Base-by-base conservation (phyloP, 805 yeast genomes). In the Metschnikowia aberdeeniae region DNA sequence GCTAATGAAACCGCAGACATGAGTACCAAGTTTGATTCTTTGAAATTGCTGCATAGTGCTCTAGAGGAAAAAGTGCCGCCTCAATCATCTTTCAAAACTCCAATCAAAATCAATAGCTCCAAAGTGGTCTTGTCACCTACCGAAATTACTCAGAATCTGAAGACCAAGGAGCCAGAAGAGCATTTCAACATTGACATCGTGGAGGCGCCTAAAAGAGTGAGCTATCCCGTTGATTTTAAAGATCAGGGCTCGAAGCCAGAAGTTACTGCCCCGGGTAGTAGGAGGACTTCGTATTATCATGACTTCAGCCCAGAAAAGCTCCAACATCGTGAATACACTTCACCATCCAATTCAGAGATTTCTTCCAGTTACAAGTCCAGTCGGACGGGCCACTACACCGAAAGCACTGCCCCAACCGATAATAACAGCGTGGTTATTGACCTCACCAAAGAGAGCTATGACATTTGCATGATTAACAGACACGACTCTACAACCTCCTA, bases 171-270 rank as follows among this genome's bases (percentile, higher is more conserved):
- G 20, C 14, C 19, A 31, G 42, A 39, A 29, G 49, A 48, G 31
- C 29, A 13, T 7, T 31, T 42, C 19, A 37, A 58, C n/a, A 61
- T 68, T 10, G 52, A 51, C 12, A 62, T 71, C 9, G 66, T 62
- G 4, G 73, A 68, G 40, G 74, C 76, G 1, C 76, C 76, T 2
- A 45, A 46, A 12, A 60, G 53, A 37, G 65, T 72, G 4, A 45
- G 56, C 14, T 72, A 72, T 53, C 67, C 62, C 1, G 69, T 72
- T 20, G 76, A 72, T 47, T 72, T 72, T 58, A 67, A 63, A 39
- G 42, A 39, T 6, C 22, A 39, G 14, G 42, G 36, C 8, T 31
- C 30, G 12, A 39, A 39, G 17, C 19, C 3, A n/a, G 24, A 37
- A n/a, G 8, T 19, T 8, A 4, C 26, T 9, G 9, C 34, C 10